Percentiles rank a stretch among this genome's conserved stretches.
Evolutionary conservation across 2,329 filamentous ascomycete genomes (phyloP).

Genomic region (Chaetomium globosum): DNA sequence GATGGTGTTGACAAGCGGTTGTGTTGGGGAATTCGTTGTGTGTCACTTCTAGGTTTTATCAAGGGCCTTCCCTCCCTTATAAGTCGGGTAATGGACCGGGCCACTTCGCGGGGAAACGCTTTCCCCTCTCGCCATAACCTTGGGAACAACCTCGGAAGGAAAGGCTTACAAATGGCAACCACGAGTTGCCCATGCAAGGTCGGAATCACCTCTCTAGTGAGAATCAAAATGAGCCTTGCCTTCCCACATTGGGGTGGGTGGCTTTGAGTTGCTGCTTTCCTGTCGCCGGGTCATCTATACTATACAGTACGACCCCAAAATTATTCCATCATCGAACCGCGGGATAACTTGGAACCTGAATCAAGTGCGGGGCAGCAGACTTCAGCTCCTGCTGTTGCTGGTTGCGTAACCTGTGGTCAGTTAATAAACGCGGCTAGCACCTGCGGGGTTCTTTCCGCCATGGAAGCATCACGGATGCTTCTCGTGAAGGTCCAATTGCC

Average conservation of each 20-base stretch:
- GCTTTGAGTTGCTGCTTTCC: not conserved
- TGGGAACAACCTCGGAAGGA: not conserved
- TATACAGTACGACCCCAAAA: not conserved
- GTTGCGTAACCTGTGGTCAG: no score
- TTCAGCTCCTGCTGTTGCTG: not conserved
- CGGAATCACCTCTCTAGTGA: not conserved
- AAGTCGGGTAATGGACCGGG: not conserved
- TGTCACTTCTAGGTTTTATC: not conserved
- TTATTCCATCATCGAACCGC: not conserved
- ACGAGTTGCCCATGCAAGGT: not conserved
- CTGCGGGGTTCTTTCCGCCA: not conserved
- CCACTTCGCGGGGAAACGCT: constrained; percentile 20
- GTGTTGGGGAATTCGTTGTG: not conserved
- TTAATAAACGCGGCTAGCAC: no score
- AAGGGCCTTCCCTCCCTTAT: not conserved
- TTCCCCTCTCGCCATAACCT: constrained; percentile 4
- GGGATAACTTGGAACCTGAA: not conserved
- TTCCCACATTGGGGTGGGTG: not conserved
- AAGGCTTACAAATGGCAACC: constrained; percentile 17
- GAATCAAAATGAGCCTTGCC: no score
- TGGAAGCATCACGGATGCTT: not conserved
- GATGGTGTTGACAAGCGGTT: not conserved
- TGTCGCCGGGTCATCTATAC: not conserved
- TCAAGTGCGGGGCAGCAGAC: not conserved
- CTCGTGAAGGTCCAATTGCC: not conserved